Evolutionary conservation across 306 rosid species (phyloP).

Genomic region (Castanea crenata): DNA sequence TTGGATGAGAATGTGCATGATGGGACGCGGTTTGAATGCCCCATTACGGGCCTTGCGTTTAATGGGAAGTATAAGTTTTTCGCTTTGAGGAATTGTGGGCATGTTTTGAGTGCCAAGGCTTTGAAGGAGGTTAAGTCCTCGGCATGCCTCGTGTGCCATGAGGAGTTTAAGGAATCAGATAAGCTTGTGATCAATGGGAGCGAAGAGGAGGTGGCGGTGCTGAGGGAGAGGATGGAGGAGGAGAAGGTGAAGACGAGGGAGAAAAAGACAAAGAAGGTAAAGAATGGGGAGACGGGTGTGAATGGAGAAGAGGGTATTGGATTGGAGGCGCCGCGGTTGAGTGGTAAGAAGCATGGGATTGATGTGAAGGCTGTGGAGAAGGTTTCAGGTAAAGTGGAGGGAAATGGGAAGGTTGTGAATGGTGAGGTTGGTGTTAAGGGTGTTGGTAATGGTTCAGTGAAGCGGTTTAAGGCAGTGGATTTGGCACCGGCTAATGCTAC

Average conservation of each 20-base stretch:
- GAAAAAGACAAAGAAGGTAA: slow-evolving; percentile 63
- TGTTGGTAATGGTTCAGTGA: slow-evolving; percentile 34
- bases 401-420: slow-evolving; percentile 44
- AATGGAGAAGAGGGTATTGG: slow-evolving; percentile 32
- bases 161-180: slow-evolving; percentile 51
- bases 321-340: slow-evolving; percentile 46
- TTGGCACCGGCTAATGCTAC: slow-evolving; percentile 71
- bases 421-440: slow-evolving; percentile 39
- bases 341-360: slow-evolving; percentile 74
- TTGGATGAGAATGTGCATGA: not conserved
- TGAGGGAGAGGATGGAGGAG: slow-evolving; percentile 84
- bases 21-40: slow-evolving; percentile 67
- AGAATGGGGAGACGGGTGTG: slow-evolving; percentile 35
- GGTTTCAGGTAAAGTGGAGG: slow-evolving; percentile 49
- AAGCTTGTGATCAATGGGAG: slow-evolving; percentile 79
- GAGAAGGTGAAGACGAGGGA: slow-evolving; percentile 58
- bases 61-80: slow-evolving; percentile 83
- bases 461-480: slow-evolving; percentile 77
- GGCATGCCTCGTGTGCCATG: slow-evolving; percentile 69
- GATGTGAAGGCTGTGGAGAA: slow-evolving; percentile 56
- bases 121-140: slow-evolving; percentile 79
- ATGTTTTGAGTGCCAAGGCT: slow-evolving; percentile 86
- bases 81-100: slow-evolving; percentile 81
- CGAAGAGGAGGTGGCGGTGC: slow-evolving; percentile 70
- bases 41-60: slow-evolving; percentile 75